Evolutionary conservation across 2,329 filamentous ascomycete species (phyloP), one percentile per base, ranked within the genome.

Genomic region (Fusarium sp.): DNA sequence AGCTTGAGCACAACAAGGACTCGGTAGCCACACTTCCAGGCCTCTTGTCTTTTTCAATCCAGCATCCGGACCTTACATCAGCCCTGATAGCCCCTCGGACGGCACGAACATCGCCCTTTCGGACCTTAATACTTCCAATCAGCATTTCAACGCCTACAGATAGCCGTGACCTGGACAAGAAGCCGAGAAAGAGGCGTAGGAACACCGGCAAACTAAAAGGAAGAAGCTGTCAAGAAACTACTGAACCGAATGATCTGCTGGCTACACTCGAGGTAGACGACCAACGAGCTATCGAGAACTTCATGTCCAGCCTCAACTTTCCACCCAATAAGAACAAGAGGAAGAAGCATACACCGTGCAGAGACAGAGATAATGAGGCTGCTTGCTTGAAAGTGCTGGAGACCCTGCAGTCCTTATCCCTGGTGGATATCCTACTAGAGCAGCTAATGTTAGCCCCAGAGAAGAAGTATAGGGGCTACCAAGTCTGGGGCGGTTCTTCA

Each of bases 41-140:
- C 11, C 63, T 73, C 13, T 57, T 82, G 9, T 65, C 70, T 1
- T 84, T 84, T 45, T 82, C 80, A 1, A 77, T 85, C 9, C 80
- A 84, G 58, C 84, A 85, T 61, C 78, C 81, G 4, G 78, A 81
- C 42, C 57, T 83, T 20, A 74, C 76, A 0, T 84, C 83, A 5
- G 70, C 78, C 18, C 61, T 83, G 27, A 31, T 78, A 7, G 72
- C 80, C 7, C 83, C 83, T 1, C 50, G 58, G 1, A 73, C 68
- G 2, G 78, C 81, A 1, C 47, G 60, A 5, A 77, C 71, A 7
- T 78, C 79, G 1, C 74, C 74, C 2, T 79, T 85, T 45, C 74
- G 70, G 42, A 74, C 74, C 29, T 72, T 80, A 20, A 67, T 68
- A n/a, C 76, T 81, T 45, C 68, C 69, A 4, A 62, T 84, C 33